Percentiles rank a stretch among this genome's conserved stretches.
Conservation (phyloP, 495 filamentous ascomycete species). For the Neurospora sp. region DNA sequence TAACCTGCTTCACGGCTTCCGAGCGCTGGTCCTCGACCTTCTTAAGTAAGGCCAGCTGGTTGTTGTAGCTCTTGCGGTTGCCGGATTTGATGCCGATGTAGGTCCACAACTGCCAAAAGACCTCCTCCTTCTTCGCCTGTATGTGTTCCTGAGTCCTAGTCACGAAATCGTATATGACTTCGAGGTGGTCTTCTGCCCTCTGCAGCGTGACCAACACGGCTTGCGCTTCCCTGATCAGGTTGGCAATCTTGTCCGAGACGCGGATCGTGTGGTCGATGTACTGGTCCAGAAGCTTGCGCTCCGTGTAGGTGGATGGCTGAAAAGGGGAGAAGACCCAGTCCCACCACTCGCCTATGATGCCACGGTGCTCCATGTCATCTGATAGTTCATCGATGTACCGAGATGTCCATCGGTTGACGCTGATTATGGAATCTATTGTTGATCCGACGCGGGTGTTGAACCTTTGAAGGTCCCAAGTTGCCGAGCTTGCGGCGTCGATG, state of each 20-base stretch:
- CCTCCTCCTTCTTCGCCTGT: conserved; percentile 43
- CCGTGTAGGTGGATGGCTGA: conserved; percentile 41
- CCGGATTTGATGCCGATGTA: conserved; percentile 54
- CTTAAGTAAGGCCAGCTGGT: conserved; percentile 46
- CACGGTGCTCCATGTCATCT: conserved; percentile 31
- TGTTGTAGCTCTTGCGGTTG: conserved; percentile 44
- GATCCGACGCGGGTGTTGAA: conserved; percentile 62
- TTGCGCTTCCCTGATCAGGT: conserved; percentile 57
- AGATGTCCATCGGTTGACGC: conserved; percentile 50
- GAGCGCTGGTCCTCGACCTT: conserved; percentile 51
- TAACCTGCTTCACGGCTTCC: conserved; percentile 49
- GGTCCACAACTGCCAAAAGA: conserved; percentile 58
- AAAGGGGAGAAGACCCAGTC: conserved; percentile 45
- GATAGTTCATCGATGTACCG: conserved; percentile 52
- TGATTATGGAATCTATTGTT: conserved; percentile 59
- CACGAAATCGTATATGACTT: conserved; percentile 53
- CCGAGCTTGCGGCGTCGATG: conserved; percentile 47
- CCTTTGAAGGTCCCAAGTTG: conserved; percentile 47
- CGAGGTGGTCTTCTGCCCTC: conserved; percentile 53
- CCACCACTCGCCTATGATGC: conserved; percentile 29
- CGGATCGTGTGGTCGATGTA: conserved; percentile 55
- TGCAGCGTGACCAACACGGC: conserved; percentile 46
- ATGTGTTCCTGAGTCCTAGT: conserved; percentile 42
- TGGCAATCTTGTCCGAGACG: conserved; percentile 54
- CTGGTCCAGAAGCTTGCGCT: conserved; percentile 43